A percentile compares a stretch with the other conserved stretches of the same genome.
Conservation (phyloP, 306 rosid genomes). For the Lathyrus sativus region DNA sequence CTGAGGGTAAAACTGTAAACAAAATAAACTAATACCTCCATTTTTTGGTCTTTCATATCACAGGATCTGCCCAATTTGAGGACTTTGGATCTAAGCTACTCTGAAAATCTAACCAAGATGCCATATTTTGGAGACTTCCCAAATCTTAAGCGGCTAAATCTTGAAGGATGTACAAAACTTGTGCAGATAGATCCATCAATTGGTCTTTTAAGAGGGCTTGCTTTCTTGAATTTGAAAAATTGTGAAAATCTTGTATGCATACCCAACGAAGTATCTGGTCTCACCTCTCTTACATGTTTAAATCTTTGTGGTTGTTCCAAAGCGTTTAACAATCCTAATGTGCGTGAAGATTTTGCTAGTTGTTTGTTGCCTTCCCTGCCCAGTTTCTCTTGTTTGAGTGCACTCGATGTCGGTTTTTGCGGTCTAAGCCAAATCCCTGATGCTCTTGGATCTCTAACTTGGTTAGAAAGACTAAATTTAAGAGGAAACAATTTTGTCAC, state of each 20-base stretch:
- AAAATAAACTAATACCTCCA: background rate
- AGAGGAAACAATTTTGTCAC: conserved; percentile 20
- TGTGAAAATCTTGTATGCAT: background rate
- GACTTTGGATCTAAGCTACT: background rate
- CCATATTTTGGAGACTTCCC: background rate
- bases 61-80: conserved; percentile 15
- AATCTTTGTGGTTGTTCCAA: background rate
- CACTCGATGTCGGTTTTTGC: conserved; percentile 8
- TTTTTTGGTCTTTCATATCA: background rate
- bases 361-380: background rate
- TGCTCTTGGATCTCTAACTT: background rate
- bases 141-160: background rate
- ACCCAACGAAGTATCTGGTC: background rate
- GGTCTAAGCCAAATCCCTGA: background rate
- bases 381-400: background rate
- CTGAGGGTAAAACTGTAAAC: background rate
- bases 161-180: conserved; percentile 7
- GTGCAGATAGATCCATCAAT: background rate
- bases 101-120: background rate
- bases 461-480: background rate
- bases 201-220: conserved; percentile 2
- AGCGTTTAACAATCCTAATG: background rate
- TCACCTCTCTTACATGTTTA: background rate
- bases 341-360: background rate
- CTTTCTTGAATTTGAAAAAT: background rate